Base-by-base conservation (phyloP, 2,329 filamentous ascomycete species). In the Tolypocladium inflatum region DNA sequence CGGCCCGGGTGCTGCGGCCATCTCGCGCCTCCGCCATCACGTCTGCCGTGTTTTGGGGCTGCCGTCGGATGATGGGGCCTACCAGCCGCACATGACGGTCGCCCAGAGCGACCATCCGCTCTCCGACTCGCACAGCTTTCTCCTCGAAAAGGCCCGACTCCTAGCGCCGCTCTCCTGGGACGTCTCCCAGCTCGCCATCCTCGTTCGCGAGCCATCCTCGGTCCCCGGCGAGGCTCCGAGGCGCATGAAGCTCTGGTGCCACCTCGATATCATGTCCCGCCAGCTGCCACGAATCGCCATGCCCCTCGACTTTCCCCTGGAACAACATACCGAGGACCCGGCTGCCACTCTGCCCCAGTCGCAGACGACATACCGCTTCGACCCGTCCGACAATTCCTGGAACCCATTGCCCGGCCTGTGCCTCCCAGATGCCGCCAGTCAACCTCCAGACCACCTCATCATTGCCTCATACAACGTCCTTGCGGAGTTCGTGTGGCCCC, bases 161-260 rank as follows among this genome's bases (percentile, higher is more conserved):
- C 62, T 87, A 19, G 76, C 80, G 0, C 60, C 68, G 0, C 26
- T 84, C 2, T 63, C 73, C 8, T 87, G 84, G 77, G 65, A 73
- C 3, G 71, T 78, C 5, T 67, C 69, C 2, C 72, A 78, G 38
- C 68, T 87, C 39, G 76, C 76, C 48, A 75, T 88, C 26, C 71
- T 88, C 52, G 67, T 80, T 52, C 78, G 83, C 21, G 78, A 81
- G 5, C 11, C 57, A 81, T 8, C 19, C 50, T 11, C 60, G 70
- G 65, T 51, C 64, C 62, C 52, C 65, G 60, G 43, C 65, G 62
- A 54, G 23, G 61, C 68, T 8, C 66, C 70, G 1, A 76, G 73
- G 30, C 70, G 74, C 48, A 87, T 88, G 86, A 78, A 72, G 45
- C 63, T 81, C 26, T 86, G 82, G 82, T 80, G 78, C 2, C 74